phyloP scores from a whole-genome alignment of 1,284 basidiomycete genomes.

The Ganoderma resinaceum region DNA sequence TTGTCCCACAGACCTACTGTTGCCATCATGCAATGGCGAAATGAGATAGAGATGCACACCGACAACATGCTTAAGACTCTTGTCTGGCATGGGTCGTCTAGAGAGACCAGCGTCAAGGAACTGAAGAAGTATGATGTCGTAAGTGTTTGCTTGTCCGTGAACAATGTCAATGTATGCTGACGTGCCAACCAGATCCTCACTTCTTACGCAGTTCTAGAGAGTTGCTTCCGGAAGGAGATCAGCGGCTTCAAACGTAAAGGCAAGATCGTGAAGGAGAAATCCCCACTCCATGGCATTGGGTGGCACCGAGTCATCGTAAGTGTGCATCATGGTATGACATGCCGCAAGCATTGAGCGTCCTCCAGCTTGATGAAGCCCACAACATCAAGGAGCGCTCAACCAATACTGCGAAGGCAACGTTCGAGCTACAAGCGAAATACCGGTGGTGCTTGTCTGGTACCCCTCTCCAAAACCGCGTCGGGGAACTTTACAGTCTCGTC shows the following conservation, averaged over 20 bases:
- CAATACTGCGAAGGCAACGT: constrained; percentile 96
- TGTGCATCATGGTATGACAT: neutral
- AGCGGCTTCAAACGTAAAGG: constrained; percentile 91
- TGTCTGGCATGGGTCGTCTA: constrained; percentile 90
- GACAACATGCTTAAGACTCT: constrained; percentile 77
- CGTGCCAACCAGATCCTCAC: constrained; percentile 59
- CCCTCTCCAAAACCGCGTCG: constrained; percentile 96
- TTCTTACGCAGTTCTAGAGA: constrained; percentile 90
- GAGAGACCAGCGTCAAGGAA: constrained; percentile 68
- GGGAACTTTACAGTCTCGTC: constrained; percentile 96
- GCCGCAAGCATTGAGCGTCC: constrained; percentile 18
- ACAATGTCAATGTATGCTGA: constrained; percentile 5
- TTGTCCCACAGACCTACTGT: constrained; percentile 77
- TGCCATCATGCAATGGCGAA: constrained; percentile 98
- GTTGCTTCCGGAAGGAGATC: constrained; percentile 92
- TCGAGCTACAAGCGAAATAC: constrained; percentile 84
- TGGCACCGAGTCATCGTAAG: constrained; percentile 85
- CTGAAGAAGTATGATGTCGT: constrained; percentile 91
- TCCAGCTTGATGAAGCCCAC: constrained; percentile 94
- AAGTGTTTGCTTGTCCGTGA: constrained; percentile 37
- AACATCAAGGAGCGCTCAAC: constrained; percentile 97
- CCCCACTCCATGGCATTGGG: constrained; percentile 83
- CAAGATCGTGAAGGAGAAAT: constrained; percentile 88
- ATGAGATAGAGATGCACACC: constrained; percentile 89
- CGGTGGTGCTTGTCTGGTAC: constrained; percentile 99